Percentiles rank a stretch among this genome's conserved stretches.
phyloP scores from a whole-genome alignment of 176 grass and related monocot genomes.

The Pontederia paniculata region DNA sequence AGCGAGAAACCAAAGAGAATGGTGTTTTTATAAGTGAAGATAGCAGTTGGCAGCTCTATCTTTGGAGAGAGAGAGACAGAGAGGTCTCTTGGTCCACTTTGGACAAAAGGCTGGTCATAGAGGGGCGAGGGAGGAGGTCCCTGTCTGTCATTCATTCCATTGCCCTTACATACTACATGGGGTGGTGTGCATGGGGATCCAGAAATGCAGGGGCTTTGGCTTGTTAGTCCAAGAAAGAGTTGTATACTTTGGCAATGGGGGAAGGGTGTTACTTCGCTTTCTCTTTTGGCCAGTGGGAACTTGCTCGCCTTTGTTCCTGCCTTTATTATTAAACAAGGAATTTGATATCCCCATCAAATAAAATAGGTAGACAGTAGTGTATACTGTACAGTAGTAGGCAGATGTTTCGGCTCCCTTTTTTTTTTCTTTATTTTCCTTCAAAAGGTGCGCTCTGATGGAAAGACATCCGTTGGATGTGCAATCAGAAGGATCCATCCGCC shows the following conservation, averaged over 20 bases:
- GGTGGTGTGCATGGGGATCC: not conserved
- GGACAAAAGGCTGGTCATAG: not conserved
- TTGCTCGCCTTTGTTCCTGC: not conserved
- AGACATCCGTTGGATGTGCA: conserved; percentile 22
- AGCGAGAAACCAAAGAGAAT: not conserved
- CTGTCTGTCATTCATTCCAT: not conserved
- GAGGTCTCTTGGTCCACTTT: too few species aligned
- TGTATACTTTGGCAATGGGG: not conserved
- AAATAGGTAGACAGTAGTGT: too few species aligned
- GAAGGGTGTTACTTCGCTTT: not conserved
- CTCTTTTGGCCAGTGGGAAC: not conserved
- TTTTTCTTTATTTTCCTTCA: conserved; percentile 6
- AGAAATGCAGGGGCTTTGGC: not conserved
- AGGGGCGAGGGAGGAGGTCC: not conserved
- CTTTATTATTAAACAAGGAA: not conserved
- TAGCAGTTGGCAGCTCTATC: too few species aligned
- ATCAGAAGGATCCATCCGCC: not conserved
- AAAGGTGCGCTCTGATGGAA: conserved; percentile 13
- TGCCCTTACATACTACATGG: not conserved
- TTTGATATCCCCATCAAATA: too few species aligned
- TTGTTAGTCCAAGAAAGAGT: not conserved
- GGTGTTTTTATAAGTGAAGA: not conserved
- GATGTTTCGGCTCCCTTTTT: not conserved
- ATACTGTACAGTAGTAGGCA: not conserved
- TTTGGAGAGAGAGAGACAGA: too few species aligned